Base-by-base conservation (phyloP, 1,284 basidiomycete genomes). In the Golubevia pallescens region DNA sequence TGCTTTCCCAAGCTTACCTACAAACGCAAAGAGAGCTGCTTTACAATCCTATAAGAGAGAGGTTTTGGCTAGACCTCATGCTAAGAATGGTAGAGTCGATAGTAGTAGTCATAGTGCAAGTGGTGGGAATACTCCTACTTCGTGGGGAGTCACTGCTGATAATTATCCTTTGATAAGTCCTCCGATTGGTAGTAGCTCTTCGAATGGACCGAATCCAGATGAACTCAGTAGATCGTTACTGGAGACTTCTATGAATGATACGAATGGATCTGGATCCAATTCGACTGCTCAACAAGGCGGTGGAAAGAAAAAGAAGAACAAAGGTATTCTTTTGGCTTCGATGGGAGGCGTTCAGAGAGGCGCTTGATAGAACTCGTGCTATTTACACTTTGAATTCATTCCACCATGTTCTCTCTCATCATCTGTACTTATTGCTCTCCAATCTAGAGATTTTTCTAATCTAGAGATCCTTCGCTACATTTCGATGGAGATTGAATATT, bases 41-140 rank as follows among this genome's bases (percentile, higher is more conserved):
- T 64, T 81, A 6, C 74, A 70, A 23, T 79, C 78, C 14, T 73
- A 84, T 2, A 83, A 84, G 61, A 74, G 76, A 24, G 55, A 67
- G 13, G 32, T 84, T 56, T 69, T 85, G 16, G 70, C 64, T 3
- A 70, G 61, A 3, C 34, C 48, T 1, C 42, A 48, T 48, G 42
- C 42, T 48, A 48, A 48, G 42, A 48, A 48, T 48, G 42, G 42
- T 13, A 48, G 42, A 48, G 16, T 10, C 6, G 8, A 13, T 10
- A 48, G 13, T 48, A 16, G 42, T 13, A 48, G 42, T 16, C 10
- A 16, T 10, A 48, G 16, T 48, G 42, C 42, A 13, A 48, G 42
- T 48, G 42, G 42, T 13, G 16, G 42, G 2, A 13, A 10, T 48
- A 48, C 42, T 48, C 42, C 42, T 48, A 16, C 42, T 48, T 10